Conservation (phyloP, 2,329 filamentous ascomycete genomes). For the Juglanconis oblonga region DNA sequence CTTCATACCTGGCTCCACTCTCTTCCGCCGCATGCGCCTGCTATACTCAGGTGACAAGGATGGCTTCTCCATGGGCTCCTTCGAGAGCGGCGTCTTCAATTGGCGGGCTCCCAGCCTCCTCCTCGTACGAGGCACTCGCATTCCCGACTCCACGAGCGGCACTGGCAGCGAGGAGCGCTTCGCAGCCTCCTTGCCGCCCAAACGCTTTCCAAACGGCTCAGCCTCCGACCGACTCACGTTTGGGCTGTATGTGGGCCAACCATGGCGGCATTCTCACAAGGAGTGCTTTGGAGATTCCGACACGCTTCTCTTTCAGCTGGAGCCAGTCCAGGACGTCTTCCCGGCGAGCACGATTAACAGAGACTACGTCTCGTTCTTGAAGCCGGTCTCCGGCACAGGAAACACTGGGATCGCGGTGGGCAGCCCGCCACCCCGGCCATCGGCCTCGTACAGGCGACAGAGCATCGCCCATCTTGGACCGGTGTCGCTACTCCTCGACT, state of each 20-base stretch:
- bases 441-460: slow-evolving; percentile 39
- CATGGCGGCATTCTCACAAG: slow-evolving; percentile 67
- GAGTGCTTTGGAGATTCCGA: slow-evolving; percentile 65
- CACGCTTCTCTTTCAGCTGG: slow-evolving; percentile 68
- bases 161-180: slow-evolving; percentile 51
- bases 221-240: slow-evolving; percentile 50
- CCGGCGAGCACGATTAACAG: slow-evolving; percentile 59
- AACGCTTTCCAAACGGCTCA: slow-evolving; percentile 52
- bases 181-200: slow-evolving; percentile 60
- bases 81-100: slow-evolving; percentile 72
- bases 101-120: slow-evolving; percentile 74
- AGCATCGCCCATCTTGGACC: slow-evolving; percentile 54
- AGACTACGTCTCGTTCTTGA: slow-evolving; percentile 68
- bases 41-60: slow-evolving; percentile 69
- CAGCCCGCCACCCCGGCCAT: slow-evolving; percentile 53
- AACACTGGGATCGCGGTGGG: slow-evolving; percentile 65
- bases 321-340: slow-evolving; percentile 71
- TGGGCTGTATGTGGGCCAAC: slow-evolving; percentile 63
- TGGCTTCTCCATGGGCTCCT: slow-evolving; percentile 75
- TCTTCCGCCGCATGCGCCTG: slow-evolving; percentile 64
- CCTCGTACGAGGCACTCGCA: slow-evolving; percentile 63
- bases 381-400: slow-evolving; percentile 49
- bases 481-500: slow-evolving; percentile 66
- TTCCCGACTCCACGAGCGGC: slow-evolving; percentile 45
- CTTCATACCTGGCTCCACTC: slow-evolving; percentile 61